Conservation (phyloP, 2,329 filamentous ascomycete species). For the Colletotrichum falcatum region DNA sequence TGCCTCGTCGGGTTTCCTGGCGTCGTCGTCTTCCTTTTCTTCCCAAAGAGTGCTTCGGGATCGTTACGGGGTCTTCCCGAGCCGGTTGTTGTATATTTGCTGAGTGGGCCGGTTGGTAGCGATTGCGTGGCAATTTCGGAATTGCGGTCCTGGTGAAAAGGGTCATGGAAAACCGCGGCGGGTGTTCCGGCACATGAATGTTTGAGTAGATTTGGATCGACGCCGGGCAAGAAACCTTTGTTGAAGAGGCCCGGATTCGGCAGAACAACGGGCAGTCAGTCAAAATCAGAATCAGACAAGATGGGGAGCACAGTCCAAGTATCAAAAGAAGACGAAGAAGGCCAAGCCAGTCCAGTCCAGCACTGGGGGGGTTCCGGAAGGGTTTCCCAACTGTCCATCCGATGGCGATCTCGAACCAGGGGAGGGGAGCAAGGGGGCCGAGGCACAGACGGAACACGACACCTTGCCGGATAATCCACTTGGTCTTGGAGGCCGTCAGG, state of each 20-base stretch:
- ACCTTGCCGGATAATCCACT: neutral
- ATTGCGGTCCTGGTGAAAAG: neutral
- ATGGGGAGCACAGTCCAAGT: neutral
- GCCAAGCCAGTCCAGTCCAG: neutral
- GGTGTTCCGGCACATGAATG: conserved; percentile 5
- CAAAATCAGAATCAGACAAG: neutral
- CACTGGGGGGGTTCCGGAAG: neutral
- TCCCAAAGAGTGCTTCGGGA: neutral
- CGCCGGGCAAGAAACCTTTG: neutral
- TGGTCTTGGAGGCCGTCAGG: conserved; percentile 22
- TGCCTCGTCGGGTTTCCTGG: neutral
- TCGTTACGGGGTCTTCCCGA: neutral
- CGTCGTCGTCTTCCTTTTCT: neutral
- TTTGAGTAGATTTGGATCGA: conserved; percentile 3
- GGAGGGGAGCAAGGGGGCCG: too few relatives aligned
- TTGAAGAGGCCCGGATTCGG: neutral
- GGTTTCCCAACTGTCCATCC: conserved; percentile 6
- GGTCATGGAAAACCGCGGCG: neutral
- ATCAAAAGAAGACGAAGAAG: neutral
- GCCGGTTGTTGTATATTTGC: neutral
- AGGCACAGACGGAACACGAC: neutral
- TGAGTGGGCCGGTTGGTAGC: neutral
- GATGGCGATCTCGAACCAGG: conserved; percentile 6
- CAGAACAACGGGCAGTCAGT: neutral
- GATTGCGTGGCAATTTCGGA: too few relatives aligned